Evolutionary conservation across 2,329 filamentous ascomycete species (phyloP), one percentile per base, ranked within the genome.

Genomic region (Ophiostoma ips): DNA sequence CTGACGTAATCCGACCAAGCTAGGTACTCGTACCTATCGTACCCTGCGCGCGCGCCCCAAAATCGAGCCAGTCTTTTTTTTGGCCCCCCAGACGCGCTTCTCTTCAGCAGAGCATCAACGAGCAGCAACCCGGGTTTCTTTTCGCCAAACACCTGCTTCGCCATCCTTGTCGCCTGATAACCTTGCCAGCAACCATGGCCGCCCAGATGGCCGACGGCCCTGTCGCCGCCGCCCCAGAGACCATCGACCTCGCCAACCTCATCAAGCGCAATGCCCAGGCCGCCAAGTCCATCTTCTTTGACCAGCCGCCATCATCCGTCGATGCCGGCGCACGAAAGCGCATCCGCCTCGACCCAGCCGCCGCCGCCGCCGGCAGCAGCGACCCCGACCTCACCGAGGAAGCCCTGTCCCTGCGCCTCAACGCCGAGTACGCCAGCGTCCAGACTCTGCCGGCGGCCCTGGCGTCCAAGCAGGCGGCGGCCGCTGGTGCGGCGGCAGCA

Each of bases 391-490:
- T 66, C 38, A 63, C 63, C 49, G 62, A 65, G 53, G 57, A 70
- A 43, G 67, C 69, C 47, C 67, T 81, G 41, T 67, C 73, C 30
- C 65, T 73, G 49, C 77, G 82, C 45, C 79, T 85, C 61, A 72
- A 73, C 49, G 72, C 71, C 60, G 88, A 95, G 68, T 95, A 95
- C 65, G 76, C 81, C 58, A 71, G 81, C 60, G 82, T 92, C 19
- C 78, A 80, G 62, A 82, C 84, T 55, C 73, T 95, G 3, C 89
- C 89, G 6, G 77, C 83, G 19, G 78, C 78, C 1, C 73, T 95
- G 18, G 85, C 85, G 34, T 82, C 85, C 19, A 92, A 89, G 63
- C 83, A 89, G 64, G 82, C 84, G 13, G 77, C 71, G 3, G 69
- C 72, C 5, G 68, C 77, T n/a, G 75, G 73, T 9, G 73, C 76